Percentiles rank a stretch among this genome's conserved stretches.
phyloP scores from a whole-genome alignment of 2,329 filamentous ascomycete species.

The Hypoxylon sp. region DNA sequence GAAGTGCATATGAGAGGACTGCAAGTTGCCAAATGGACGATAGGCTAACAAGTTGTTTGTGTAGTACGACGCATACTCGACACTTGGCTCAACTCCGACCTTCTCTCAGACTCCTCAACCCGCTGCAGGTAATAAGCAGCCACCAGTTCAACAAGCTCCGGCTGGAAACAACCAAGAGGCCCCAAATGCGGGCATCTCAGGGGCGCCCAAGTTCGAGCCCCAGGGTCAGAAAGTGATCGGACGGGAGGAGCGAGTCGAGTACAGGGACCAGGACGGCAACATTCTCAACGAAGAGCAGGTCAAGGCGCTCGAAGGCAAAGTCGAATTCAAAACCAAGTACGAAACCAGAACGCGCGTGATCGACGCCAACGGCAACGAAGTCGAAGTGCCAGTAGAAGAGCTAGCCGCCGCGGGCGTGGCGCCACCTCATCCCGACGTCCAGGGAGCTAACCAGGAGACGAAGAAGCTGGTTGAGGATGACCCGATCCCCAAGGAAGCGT shows the following conservation, averaged over 20 bases:
- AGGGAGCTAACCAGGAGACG: constrained; percentile 72
- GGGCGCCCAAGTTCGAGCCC: constrained; percentile 62
- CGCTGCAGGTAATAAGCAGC: constrained; percentile 38
- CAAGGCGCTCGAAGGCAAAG: constrained; percentile 86
- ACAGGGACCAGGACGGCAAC: constrained; percentile 94
- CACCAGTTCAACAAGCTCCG: constrained; percentile 47
- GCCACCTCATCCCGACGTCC: constrained; percentile 71
- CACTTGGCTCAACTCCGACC: constrained; percentile 44
- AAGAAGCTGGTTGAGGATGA: constrained; percentile 57
- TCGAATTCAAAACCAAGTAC: constrained; percentile 94
- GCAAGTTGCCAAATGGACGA: constrained; percentile 20
- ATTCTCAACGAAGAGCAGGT: constrained; percentile 87
- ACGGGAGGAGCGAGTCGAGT: constrained; percentile 88
- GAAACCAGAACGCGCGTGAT: constrained; percentile 92
- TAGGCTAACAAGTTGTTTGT: constrained; percentile 39
- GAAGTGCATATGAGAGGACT: constrained; percentile 13
- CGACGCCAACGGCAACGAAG: constrained; percentile 82
- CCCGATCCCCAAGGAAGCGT: constrained; percentile 56
- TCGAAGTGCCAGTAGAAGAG: constrained; percentile 63
- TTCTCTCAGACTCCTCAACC: constrained; percentile 47
- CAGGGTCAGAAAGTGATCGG: constrained; percentile 62
- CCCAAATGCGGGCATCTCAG: constrained; percentile 57
- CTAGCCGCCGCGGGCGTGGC: constrained; percentile 60
- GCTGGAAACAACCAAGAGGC: constrained; percentile 40
- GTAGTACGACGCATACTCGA: constrained; percentile 64